Evolutionary conservation across 371 early-diverging fungal genomes (phyloP).

Genomic region (Lichtheimia corymbifera): DNA sequence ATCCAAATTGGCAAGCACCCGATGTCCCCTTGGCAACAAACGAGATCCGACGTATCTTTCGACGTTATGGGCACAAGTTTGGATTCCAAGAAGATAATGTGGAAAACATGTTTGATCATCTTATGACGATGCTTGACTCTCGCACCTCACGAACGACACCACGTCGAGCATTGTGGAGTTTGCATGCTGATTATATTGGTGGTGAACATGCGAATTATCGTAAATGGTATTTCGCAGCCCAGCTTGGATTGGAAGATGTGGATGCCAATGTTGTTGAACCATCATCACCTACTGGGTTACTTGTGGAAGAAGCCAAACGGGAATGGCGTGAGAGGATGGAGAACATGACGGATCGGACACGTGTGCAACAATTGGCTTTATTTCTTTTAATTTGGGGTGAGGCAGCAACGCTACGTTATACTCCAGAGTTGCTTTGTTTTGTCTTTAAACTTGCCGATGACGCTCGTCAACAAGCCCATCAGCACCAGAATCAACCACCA

Average conservation of each 20-base stretch:
- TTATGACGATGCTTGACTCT: conserved; percentile 84
- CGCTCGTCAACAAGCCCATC: conserved; percentile 17
- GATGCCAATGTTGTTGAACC: conserved; percentile 14
- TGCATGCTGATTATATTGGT: conserved; percentile 87
- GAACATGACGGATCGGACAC: conserved; percentile 62
- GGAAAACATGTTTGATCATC: conserved; percentile 74
- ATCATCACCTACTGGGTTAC: conserved; percentile 27
- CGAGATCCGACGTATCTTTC: conserved; percentile 28
- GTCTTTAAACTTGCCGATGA: conserved; percentile 76
- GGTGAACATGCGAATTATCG: conserved; percentile 88
- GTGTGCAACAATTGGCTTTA: conserved; percentile 76
- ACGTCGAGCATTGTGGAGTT: conserved; percentile 68
- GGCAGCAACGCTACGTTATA: conserved; percentile 79
- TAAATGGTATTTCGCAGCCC: conserved; percentile 86
- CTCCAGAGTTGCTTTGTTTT: conserved; percentile 82
- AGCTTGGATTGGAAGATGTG: conserved; percentile 67
- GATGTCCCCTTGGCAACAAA: conserved; percentile 10
- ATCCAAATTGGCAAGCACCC: conserved; percentile 32
- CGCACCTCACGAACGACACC: conserved; percentile 81
- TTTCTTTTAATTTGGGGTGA: conserved; percentile 90
- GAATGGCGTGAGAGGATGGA: conserved; percentile 79
- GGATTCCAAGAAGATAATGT: conserved; percentile 85
- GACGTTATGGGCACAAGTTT: conserved; percentile 42
- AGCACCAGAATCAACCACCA: conserved; percentile 11
- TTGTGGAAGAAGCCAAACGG: conserved; percentile 62